Percentiles rank a stretch among this genome's conserved stretches.
Conservation (phyloP, 495 filamentous ascomycete species). For the Lentithecium fluviatile region DNA sequence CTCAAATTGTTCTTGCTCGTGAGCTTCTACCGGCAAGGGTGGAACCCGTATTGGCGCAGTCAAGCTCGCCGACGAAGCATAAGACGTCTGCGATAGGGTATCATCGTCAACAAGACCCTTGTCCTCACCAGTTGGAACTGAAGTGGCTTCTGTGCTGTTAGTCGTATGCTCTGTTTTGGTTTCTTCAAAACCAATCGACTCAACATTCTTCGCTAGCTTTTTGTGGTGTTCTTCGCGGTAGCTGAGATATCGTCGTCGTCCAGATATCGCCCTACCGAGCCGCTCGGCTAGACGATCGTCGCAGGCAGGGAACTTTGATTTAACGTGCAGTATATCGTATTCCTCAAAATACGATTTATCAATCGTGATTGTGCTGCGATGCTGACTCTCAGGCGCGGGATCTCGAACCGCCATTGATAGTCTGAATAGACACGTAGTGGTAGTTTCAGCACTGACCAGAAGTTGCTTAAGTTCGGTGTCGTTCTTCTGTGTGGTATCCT, state of each 20-base stretch:
- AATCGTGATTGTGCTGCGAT: constrained; percentile 31
- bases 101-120: constrained; percentile 10
- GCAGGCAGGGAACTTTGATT: constrained; percentile 8
- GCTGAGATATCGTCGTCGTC: constrained; percentile 45
- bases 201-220: constrained; percentile 39
- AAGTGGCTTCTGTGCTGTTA: constrained; percentile 25
- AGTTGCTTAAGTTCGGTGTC: constrained; percentile 32
- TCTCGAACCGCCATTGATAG: constrained; percentile 42
- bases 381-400: constrained; percentile 43
- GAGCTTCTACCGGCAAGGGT: constrained; percentile 24
- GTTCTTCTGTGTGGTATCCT: not conserved
- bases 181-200: constrained; percentile 19
- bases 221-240: constrained; percentile 47
- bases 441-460: constrained; percentile 29
- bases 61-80: constrained; percentile 19
- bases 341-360: constrained; percentile 33
- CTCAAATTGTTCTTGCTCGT: constrained; percentile 26
- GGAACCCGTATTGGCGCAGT: constrained; percentile 15
- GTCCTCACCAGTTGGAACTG: not conserved
- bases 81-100: constrained; percentile 17
- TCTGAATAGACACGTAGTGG: constrained; percentile 40
- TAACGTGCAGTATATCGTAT: constrained; percentile 35
- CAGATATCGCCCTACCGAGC: constrained; percentile 47
- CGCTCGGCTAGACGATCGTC: constrained; percentile 34
- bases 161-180: constrained; percentile 16